Conservation (phyloP, 1,139 yeast genomes). For the Lodderomyces elongisporus region DNA sequence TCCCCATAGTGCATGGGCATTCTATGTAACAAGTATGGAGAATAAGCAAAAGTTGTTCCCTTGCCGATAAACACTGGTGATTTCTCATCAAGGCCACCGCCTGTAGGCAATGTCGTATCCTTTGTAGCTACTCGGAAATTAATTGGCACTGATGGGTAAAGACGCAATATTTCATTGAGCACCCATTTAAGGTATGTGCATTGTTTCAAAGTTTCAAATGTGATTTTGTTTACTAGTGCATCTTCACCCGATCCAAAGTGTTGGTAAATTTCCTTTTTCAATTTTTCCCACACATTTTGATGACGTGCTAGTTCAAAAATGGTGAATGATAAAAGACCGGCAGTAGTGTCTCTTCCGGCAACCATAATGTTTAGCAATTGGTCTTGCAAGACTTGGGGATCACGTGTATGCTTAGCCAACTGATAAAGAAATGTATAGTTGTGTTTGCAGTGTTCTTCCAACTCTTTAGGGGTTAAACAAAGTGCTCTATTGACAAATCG, state of each 20-base stretch:
- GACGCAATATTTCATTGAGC: conserved; percentile 45
- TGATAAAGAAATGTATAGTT: conserved; percentile 49
- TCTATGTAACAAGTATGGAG: conserved; percentile 40
- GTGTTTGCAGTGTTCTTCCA: conserved; percentile 29
- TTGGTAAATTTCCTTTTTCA: conserved; percentile 26
- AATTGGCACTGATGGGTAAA: conserved; percentile 51
- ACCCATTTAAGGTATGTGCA: conserved; percentile 45
- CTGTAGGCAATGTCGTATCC: conserved; percentile 41
- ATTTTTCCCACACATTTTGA: conserved; percentile 33
- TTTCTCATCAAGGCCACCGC: conserved; percentile 46
- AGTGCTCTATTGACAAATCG: conserved; percentile 30
- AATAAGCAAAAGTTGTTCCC: conserved; percentile 36
- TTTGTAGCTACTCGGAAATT: conserved; percentile 42
- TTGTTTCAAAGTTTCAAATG: conserved; percentile 45
- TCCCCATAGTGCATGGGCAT: conserved; percentile 37
- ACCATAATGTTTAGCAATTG: conserved; percentile 47
- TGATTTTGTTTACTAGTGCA: conserved; percentile 19
- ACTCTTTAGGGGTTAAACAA: conserved; percentile 24
- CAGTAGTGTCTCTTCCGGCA: conserved; percentile 59
- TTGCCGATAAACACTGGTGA: conserved; percentile 42
- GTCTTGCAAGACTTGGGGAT: conserved; percentile 44
- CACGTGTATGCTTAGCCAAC: conserved; percentile 45
- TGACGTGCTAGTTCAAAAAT: conserved; percentile 43
- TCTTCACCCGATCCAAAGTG: conserved; percentile 31
- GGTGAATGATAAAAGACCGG: conserved; percentile 45